Evolutionary conservation across 495 filamentous ascomycete genomes (phyloP).

Genomic region (Neurospora hispaniola): DNA sequence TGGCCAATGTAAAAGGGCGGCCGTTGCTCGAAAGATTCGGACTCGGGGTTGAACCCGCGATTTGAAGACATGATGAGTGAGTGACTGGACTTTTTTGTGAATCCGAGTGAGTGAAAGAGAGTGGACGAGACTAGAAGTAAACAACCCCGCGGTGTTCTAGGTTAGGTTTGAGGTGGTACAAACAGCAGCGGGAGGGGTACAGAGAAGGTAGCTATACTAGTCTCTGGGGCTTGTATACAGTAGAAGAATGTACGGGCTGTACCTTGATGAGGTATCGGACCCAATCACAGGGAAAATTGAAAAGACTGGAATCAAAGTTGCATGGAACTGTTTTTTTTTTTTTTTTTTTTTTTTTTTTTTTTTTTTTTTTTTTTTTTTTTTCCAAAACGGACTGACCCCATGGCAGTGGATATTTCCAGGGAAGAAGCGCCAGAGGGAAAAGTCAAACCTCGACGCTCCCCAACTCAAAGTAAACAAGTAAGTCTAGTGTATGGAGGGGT

Average conservation of each 20-base stretch:
- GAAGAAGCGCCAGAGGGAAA: background rate
- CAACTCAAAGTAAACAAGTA: background rate
- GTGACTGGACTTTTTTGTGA: background rate
- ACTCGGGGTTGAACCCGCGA: constrained; percentile 33
- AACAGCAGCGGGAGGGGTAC: background rate
- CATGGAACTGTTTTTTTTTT: background rate
- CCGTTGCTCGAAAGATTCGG: constrained; percentile 33
- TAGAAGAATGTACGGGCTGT: background rate
- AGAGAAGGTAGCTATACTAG: background rate
- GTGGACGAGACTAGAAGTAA: background rate
- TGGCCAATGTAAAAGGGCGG: constrained; percentile 74
- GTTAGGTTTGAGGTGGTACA: background rate
- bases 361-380: background rate
- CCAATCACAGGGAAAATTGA: background rate
- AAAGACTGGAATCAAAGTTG: background rate
- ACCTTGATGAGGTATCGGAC: background rate
- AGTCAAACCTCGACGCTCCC: background rate
- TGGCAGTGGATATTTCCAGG: background rate
- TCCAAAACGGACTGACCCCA: background rate
- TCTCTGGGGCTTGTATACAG: background rate
- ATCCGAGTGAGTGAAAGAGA: background rate
- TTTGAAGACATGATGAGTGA: constrained; percentile 13
- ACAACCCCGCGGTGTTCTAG: background rate
- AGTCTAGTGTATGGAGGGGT: background rate
- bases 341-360: no score